Conservation (phyloP, 2,329 filamentous ascomycete species). For the Lachnellula occidentalis region DNA sequence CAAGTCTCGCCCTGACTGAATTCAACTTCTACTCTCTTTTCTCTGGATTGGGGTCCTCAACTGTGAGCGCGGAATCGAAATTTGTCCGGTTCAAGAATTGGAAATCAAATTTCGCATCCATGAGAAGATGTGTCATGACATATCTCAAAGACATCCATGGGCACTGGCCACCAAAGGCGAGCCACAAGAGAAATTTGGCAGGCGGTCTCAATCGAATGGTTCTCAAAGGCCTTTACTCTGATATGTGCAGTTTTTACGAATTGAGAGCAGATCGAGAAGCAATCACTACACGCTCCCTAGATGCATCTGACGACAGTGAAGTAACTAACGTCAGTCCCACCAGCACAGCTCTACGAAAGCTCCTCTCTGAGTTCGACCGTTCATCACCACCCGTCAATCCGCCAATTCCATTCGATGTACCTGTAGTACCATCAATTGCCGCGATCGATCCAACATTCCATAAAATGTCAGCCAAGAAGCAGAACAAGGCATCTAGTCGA, state of each 20-base stretch:
- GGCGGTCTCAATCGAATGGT: slow-evolving; percentile 82
- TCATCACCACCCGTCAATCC: slow-evolving; percentile 86
- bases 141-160: slow-evolving; percentile 63
- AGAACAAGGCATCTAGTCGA: slow-evolving; percentile 63
- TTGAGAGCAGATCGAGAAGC: slow-evolving; percentile 74
- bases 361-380: slow-evolving; percentile 83
- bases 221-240: slow-evolving; percentile 74
- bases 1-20: slow-evolving; percentile 69
- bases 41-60: slow-evolving; percentile 80
- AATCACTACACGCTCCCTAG: slow-evolving; percentile 70
- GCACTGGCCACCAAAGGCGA: slow-evolving; percentile 87
- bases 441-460: slow-evolving; percentile 60
- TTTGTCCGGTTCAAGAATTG: slow-evolving; percentile 78
- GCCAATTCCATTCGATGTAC: slow-evolving; percentile 84
- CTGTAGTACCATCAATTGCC: slow-evolving; percentile 66
- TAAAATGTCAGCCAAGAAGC: slow-evolving; percentile 64
- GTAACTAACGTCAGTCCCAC: slow-evolving; percentile 52
- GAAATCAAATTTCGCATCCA: slow-evolving; percentile 67
- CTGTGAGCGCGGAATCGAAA: slow-evolving; percentile 69
- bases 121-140: slow-evolving; percentile 57
- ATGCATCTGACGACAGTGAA: slow-evolving; percentile 49
- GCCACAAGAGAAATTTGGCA: slow-evolving; percentile 85
- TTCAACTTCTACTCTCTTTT: slow-evolving; percentile 93
- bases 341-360: slow-evolving; percentile 65
- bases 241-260: slow-evolving; percentile 84